Percentiles rank a stretch among this genome's conserved stretches.
Evolutionary conservation across 768 basidiomycete species (phyloP).

Genomic region (Termitomyces sp.): DNA sequence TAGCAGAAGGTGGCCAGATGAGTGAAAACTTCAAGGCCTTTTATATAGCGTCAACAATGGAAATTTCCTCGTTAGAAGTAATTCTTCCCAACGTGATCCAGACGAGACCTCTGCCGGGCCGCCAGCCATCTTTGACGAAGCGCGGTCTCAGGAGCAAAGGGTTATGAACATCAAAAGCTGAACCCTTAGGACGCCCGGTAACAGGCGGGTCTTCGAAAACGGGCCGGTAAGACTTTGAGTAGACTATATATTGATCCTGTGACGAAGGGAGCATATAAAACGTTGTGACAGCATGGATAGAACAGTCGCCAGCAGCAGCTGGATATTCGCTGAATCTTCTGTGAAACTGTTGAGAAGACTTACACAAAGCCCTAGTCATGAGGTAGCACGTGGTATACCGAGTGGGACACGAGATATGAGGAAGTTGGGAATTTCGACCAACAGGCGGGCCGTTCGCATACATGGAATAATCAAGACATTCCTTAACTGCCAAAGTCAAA

Average conservation of each 20-base stretch:
- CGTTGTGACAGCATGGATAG: background rate
- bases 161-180: background rate
- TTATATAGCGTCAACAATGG: conserved; percentile 3
- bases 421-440: background rate
- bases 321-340: conserved; percentile 13
- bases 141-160: background rate
- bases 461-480: background rate
- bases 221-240: conserved; percentile 5
- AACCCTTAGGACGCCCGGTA: background rate
- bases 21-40: background rate
- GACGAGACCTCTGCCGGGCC: conserved; percentile 8
- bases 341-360: background rate
- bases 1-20: background rate
- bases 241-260: conserved; percentile 6
- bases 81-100: conserved; percentile 2
- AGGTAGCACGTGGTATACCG: conserved; percentile 8
- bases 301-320: background rate
- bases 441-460: conserved; percentile 6
- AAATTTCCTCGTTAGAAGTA: conserved; percentile 9
- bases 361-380: conserved; percentile 1
- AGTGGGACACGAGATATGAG: conserved; percentile 4
- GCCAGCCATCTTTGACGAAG: conserved; percentile 1
- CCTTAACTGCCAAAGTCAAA: conserved; percentile 7
- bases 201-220: background rate
- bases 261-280: background rate